phyloP scores from a whole-genome alignment of 108 stramenopile genomes.

The Thalassiosira profunda region DNA sequence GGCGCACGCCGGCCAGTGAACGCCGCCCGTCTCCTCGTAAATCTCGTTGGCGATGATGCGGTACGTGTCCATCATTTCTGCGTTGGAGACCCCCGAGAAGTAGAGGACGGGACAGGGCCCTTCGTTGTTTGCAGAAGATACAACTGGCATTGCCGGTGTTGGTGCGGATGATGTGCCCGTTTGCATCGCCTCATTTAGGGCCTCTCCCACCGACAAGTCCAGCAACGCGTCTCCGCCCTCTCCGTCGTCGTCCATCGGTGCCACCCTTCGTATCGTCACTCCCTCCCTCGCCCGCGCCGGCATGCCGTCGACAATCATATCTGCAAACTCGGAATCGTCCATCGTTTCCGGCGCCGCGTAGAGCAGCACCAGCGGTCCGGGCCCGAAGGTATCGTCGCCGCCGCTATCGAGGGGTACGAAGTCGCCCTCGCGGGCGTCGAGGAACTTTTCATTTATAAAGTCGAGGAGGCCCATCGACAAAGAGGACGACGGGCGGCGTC shows the following conservation, averaged over 20 bases:
- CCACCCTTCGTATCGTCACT: slow-evolving; percentile 34
- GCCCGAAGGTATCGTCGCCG: slow-evolving; percentile 48
- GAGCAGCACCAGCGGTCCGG: slow-evolving; percentile 68
- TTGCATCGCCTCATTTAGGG: slow-evolving; percentile 31
- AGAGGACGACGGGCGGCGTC: too few species aligned
- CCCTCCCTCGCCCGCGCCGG: slow-evolving; percentile 35
- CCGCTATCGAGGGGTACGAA: slow-evolving; percentile 58
- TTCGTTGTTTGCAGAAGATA: background rate
- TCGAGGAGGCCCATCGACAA: slow-evolving; percentile 35
- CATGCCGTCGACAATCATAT: slow-evolving; percentile 74
- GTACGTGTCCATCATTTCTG: slow-evolving; percentile 81
- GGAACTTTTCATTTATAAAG: slow-evolving; percentile 35
- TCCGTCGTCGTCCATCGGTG: slow-evolving; percentile 10
- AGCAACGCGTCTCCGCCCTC: slow-evolving; percentile 25
- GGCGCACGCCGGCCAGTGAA: slow-evolving; percentile 67
- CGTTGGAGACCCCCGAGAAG: slow-evolving; percentile 70
- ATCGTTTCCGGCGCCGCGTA: slow-evolving; percentile 66
- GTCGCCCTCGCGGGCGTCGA: slow-evolving; percentile 52
- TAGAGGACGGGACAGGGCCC: slow-evolving; percentile 53
- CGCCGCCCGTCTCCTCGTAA: slow-evolving; percentile 60
- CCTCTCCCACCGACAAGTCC: slow-evolving; percentile 52
- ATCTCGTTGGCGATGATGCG: slow-evolving; percentile 67
- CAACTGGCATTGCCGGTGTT: background rate
- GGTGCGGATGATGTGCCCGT: background rate
- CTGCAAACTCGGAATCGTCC: slow-evolving; percentile 57